Evolutionary conservation across 2,329 filamentous ascomycete species (phyloP), one percentile per base, ranked within the genome.

Genomic region (Venturia nashicola): DNA sequence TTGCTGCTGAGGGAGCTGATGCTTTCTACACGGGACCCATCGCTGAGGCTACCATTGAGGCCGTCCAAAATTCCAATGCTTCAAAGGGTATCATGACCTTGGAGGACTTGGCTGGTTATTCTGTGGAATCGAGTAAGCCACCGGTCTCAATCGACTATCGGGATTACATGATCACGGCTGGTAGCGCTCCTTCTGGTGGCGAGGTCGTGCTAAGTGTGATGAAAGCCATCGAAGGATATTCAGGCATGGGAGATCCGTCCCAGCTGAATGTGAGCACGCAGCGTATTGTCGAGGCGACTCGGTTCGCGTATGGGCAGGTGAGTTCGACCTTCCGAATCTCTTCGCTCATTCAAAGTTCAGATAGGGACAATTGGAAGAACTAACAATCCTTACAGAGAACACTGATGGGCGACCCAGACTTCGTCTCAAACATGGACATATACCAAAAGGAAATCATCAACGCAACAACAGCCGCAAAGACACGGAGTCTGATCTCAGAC

Each of bases 211-310:
- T 96, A 69, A 86, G 84, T 64, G 86, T 87, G 2, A 79, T 97
- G 70, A 96, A 96, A 71, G 91, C 87, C 39, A 82, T 97, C 74
- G 87, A 93, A 73, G 88, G 89, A 23, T 95, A 91, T 70, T 76
- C 82, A 0, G 74, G 77, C 43, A 85, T 93, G 59, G 86, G 83
- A 20, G 76, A 84, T 1, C 75, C 77, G 1, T 76, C 83, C 48
- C 76, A 74, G 27, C 67, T 82, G 23, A 86, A 90, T 68, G 76
- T 95, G 0, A 90, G 86, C 46, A 87, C 87, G 0, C 94, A 97
- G 75, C 85, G 89, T 14, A 82, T 96, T 67, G 85, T 91, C 70
- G 94, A 97, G 78, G 88, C 91, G 14, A 90, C 96, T 77, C 84
- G 91, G 32, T 97, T 96, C 73, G 91, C 85, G 2, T 97, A 97